A percentile compares a stretch with the other conserved stretches of the same genome.
Conservation (phyloP, 2,329 filamentous ascomycete species). For the Pyrenophora seminiperda region DNA sequence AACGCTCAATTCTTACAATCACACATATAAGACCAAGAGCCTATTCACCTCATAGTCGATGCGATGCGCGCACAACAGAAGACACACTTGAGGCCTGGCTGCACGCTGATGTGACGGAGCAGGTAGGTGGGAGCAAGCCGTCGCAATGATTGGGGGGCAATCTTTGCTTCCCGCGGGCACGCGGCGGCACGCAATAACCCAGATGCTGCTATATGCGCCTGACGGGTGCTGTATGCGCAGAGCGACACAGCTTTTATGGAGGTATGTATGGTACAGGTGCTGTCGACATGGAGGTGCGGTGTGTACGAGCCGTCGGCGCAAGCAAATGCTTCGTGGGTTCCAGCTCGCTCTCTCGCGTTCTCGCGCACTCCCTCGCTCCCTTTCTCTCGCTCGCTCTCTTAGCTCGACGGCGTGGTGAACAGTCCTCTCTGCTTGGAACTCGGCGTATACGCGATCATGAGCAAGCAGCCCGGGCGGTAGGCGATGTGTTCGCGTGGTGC, state of each 20-base stretch:
- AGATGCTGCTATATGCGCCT: slow-evolving; percentile 20
- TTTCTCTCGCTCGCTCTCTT: neutral
- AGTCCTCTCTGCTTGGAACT: neutral
- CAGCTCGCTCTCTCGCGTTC: neutral
- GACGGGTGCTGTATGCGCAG: slow-evolving; percentile 15
- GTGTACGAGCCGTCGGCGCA: slow-evolving; percentile 14
- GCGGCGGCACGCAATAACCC: slow-evolving; percentile 4
- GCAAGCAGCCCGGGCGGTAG: neutral
- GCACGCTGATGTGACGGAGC: no score
- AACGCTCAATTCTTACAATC: slow-evolving; percentile 22
- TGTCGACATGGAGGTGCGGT: slow-evolving; percentile 23
- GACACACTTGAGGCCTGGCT: neutral
- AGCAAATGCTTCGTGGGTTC: slow-evolving; percentile 11
- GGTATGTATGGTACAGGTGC: slow-evolving; percentile 11
- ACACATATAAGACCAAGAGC: slow-evolving; percentile 33
- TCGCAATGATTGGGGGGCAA: slow-evolving; percentile 15
- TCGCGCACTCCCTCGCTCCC: no score
- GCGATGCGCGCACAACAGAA: slow-evolving; percentile 15
- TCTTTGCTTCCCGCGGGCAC: slow-evolving; percentile 11
- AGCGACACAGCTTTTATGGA: slow-evolving; percentile 6
- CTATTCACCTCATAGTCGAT: slow-evolving; percentile 29
- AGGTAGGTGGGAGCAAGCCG: no score
- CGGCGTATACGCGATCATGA: neutral
- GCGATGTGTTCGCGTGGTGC: slow-evolving; percentile 7
- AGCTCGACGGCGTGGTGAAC: slow-evolving; percentile 1